A percentile compares a stretch with the other conserved stretches of the same genome.
Conservation (phyloP, 176 grass and related monocot genomes). For the Stipa capillata region DNA sequence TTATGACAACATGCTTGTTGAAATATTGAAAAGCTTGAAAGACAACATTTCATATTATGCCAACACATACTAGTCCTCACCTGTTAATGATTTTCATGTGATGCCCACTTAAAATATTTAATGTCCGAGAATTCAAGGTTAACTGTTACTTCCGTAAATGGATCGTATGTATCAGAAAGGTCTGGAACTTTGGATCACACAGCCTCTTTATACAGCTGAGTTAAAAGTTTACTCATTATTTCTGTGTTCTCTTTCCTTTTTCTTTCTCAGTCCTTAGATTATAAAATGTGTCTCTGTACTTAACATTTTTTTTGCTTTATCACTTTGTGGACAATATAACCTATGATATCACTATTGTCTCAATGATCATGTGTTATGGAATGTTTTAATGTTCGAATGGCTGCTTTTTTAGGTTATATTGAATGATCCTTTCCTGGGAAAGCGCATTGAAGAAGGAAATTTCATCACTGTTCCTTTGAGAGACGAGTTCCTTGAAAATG, state of each 20-base stretch:
- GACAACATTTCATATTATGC: not conserved
- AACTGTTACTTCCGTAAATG: not conserved
- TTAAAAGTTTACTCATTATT: not conserved
- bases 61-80: not conserved
- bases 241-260: not conserved
- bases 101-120: not conserved
- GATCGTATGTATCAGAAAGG: not conserved
- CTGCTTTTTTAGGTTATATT: slow-evolving; percentile 61
- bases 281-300: not conserved
- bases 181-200: not conserved
- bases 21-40: not conserved
- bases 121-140: not conserved
- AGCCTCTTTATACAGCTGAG: not conserved
- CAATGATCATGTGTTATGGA: slow-evolving; percentile 14
- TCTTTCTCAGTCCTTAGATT: not conserved
- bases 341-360: no score
- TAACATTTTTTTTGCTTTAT: not conserved
- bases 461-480: slow-evolving; percentile 58
- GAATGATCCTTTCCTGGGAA: slow-evolving; percentile 94
- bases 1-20: not conserved
- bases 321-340: not conserved
- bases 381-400: not conserved
- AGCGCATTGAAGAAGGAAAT: slow-evolving; percentile 55
- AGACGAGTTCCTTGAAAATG: slow-evolving; percentile 91
- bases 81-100: not conserved